A percentile compares a stretch with the other conserved stretches of the same genome.
These are phyloP conservation scores for Diplocarpon rosae DNA, from an alignment of 2,329 filamentous ascomycete species.

Conservation along the genomic window DNA sequence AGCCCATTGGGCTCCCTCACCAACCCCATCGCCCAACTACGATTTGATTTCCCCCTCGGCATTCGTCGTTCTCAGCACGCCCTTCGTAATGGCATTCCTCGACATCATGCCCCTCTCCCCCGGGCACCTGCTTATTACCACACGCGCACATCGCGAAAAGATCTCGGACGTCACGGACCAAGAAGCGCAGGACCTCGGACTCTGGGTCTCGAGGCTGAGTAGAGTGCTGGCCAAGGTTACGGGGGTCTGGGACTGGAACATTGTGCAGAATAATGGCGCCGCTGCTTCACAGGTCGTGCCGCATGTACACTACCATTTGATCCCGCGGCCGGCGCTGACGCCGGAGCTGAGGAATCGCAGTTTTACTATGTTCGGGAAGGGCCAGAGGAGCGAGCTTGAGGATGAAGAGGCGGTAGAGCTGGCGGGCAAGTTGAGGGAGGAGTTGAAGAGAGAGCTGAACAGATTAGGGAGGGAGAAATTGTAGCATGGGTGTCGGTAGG, in stretches of 20 bases:
- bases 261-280: conserved; percentile 90
- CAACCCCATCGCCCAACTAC: conserved; percentile 32
- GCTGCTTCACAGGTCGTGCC: conserved; percentile 86
- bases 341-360: conserved; percentile 40
- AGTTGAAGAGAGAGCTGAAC: conserved; percentile 37
- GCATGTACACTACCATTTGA: conserved; percentile 91
- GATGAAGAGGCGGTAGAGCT: conserved; percentile 58
- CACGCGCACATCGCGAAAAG: conserved; percentile 66
- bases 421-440: conserved; percentile 42
- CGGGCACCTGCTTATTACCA: conserved; percentile 75
- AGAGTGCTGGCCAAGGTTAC: conserved; percentile 58
- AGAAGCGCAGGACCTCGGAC: conserved; percentile 58
- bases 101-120: conserved; percentile 82
- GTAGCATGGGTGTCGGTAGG: neutral
- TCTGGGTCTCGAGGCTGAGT: conserved; percentile 60
- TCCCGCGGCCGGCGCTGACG: conserved; percentile 62
- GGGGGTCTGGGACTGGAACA: conserved; percentile 78
- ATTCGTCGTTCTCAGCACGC: conserved; percentile 67
- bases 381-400: conserved; percentile 61
- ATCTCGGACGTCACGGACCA: conserved; percentile 55
- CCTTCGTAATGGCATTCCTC: conserved; percentile 72
- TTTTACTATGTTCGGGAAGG: conserved; percentile 76
- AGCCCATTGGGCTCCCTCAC: conserved; percentile 33
- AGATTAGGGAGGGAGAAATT: conserved; percentile 15
- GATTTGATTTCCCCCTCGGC: conserved; percentile 28